Evolutionary conservation across 2,329 filamentous ascomycete genomes (phyloP), one percentile per base, ranked within the genome.

Genomic region (Neoscytalidium dimidiatum): DNA sequence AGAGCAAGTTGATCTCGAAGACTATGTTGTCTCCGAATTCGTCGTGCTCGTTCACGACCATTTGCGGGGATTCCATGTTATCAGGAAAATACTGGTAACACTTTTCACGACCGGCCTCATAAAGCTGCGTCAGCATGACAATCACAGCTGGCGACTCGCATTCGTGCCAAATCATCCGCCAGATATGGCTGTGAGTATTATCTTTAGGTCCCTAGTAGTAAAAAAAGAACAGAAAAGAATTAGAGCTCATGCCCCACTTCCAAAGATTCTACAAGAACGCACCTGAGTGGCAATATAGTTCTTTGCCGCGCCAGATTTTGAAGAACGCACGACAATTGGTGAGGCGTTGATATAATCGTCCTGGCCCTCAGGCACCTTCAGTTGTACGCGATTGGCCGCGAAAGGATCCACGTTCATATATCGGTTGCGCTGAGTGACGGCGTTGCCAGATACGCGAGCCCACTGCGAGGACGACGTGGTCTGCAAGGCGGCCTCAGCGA

Each of bases 81-180:
- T 80, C 71, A 0, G 94, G 94, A 69, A 94, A 97, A 78, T 99
- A 99, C 49, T 90, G 91, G 69, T 86, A 92, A 78, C 94, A 98
- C 77, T 97, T 97, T 77, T 96, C 88, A 71, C 86, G 82, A 65
- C 86, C 85, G 33, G 85, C 84, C 77, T 98, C 94, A 73, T 91
- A 85, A 28, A 92, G 94, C 74, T 93, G 92, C 2, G 94, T 99
- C 67, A 99, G 86, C 92, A 98, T 97, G 65, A 98, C 89, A 62
- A 98, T 90, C 64, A 98, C 92, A 1, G 88, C 92, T 1, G 79
- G 77, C 29, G 73, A 74, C 2, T 90, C 87, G n/a, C 83, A 87
- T 77, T 96, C 92, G 72, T 96, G 89, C 75, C 92, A 91, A 38
- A 97, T 83, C 95, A 99, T 99, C 73, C 95, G 92, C 92, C 94